phyloP scores from a whole-genome alignment of 371 early-diverging fungal species.

The Rhizoclosmatium hyalinum region DNA sequence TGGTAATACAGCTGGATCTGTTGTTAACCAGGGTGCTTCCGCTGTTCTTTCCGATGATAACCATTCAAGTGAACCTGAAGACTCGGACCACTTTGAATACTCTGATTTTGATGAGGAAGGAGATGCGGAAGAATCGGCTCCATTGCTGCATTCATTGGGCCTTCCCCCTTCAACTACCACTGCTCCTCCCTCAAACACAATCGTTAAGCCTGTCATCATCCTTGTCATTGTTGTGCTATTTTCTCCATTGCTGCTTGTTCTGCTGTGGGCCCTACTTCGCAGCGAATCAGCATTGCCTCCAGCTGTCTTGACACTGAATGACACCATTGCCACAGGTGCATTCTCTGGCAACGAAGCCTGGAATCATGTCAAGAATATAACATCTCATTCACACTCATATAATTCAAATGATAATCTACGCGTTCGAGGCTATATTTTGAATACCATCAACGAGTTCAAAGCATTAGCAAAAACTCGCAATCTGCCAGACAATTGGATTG shows the following conservation, averaged over 20 bases:
- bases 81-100: too few relatives aligned
- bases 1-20: too few relatives aligned
- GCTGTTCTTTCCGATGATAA: too few relatives aligned
- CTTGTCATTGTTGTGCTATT: not conserved
- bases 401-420: conserved; percentile 30
- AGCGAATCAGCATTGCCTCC: not conserved
- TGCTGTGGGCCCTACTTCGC: not conserved
- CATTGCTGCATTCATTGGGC: not conserved
- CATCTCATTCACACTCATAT: conserved; percentile 23
- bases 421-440: conserved; percentile 20
- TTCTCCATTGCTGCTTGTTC: not conserved
- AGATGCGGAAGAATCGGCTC: not conserved
- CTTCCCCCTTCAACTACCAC: not conserved
- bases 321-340: not conserved
- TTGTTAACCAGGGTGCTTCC: too few relatives aligned
- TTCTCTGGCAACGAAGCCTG: conserved; percentile 31
- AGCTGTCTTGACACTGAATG: conserved; percentile 2
- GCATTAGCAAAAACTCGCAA: conserved; percentile 10
- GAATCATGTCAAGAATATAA: conserved; percentile 28
- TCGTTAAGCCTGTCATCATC: not conserved
- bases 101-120: too few relatives aligned
- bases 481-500: conserved; percentile 1
- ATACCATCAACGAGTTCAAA: conserved; percentile 13
- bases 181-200: not conserved
- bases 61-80: too few relatives aligned